A percentile compares a stretch with the other conserved stretches of the same genome.
Conservation (phyloP, 306 rosid genomes). For the Sindora glabra region DNA sequence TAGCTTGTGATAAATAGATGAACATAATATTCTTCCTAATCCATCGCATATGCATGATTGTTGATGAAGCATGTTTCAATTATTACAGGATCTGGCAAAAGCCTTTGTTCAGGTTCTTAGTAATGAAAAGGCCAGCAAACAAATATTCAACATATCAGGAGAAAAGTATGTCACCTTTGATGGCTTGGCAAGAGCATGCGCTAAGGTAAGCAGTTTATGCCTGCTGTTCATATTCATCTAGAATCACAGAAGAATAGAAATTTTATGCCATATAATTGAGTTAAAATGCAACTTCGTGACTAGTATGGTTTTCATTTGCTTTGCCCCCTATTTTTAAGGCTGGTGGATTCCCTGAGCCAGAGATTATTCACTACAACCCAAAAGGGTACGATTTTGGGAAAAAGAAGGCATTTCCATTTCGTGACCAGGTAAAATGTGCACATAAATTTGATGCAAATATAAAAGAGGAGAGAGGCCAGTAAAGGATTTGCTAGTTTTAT, state of each 20-base stretch:
- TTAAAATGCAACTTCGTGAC: background rate
- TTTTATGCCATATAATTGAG: background rate
- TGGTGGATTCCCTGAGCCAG: slow-evolving; percentile 94
- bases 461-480: background rate
- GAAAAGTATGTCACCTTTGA: slow-evolving; percentile 88
- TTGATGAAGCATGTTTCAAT: slow-evolving; percentile 13
- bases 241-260: background rate
- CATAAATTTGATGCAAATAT: background rate
- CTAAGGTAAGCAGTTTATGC: slow-evolving; percentile 47
- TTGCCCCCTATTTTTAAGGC: slow-evolving; percentile 46
- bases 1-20: background rate
- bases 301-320: background rate
- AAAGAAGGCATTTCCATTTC: slow-evolving; percentile 91
- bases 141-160: slow-evolving; percentile 93
- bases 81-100: slow-evolving; percentile 73
- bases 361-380: slow-evolving; percentile 83
- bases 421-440: slow-evolving; percentile 64
- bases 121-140: slow-evolving; percentile 75
- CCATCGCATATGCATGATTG: background rate
- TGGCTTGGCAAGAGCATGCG: slow-evolving; percentile 94
- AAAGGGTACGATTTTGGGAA: slow-evolving; percentile 89
- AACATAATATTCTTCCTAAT: background rate
- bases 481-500: background rate
- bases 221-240: background rate
- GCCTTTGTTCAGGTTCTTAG: slow-evolving; percentile 81